Conservation (phyloP, 768 basidiomycete genomes). For the Boletus huronensis region DNA sequence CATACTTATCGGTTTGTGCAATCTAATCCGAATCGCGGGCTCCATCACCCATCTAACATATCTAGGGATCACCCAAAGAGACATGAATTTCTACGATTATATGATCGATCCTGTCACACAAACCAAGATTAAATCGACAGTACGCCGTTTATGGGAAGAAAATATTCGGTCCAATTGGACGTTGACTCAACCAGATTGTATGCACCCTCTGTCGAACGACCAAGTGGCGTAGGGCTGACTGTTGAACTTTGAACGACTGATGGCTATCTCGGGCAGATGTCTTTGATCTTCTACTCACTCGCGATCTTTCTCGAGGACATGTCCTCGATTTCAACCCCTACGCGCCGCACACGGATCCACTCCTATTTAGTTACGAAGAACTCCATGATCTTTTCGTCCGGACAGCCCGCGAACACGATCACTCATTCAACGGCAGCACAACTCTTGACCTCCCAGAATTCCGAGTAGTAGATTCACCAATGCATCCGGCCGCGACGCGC, state of each 20-base stretch:
- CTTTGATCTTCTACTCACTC: constrained; percentile 85
- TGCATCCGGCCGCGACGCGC: constrained; percentile 63
- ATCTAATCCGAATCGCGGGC: neutral
- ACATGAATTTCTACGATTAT: constrained; percentile 86
- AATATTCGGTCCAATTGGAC: constrained; percentile 62
- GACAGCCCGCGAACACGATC: constrained; percentile 3
- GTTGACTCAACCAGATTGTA: constrained; percentile 58
- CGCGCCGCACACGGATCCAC: constrained; percentile 77
- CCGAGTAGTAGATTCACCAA: constrained; percentile 67
- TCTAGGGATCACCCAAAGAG: constrained; percentile 82
- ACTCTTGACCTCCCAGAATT: constrained; percentile 38
- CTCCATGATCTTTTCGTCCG: constrained; percentile 42
- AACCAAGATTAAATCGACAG: constrained; percentile 46
- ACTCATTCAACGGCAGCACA: neutral
- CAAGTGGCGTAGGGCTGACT: neutral
- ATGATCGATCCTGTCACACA: constrained; percentile 62
- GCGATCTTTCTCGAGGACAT: constrained; percentile 71
- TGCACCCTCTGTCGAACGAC: constrained; percentile 22
- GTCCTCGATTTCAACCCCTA: constrained; percentile 93
- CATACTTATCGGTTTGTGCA: constrained; percentile 59
- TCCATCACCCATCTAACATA: neutral
- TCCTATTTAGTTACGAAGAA: constrained; percentile 82
- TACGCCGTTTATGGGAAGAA: constrained; percentile 64
- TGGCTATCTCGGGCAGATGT: constrained; percentile 44
- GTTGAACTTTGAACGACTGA: neutral